Evolutionary conservation across 192 early-diverging fungal genomes (phyloP).

Genomic region (Kickxella alabastrina): DNA sequence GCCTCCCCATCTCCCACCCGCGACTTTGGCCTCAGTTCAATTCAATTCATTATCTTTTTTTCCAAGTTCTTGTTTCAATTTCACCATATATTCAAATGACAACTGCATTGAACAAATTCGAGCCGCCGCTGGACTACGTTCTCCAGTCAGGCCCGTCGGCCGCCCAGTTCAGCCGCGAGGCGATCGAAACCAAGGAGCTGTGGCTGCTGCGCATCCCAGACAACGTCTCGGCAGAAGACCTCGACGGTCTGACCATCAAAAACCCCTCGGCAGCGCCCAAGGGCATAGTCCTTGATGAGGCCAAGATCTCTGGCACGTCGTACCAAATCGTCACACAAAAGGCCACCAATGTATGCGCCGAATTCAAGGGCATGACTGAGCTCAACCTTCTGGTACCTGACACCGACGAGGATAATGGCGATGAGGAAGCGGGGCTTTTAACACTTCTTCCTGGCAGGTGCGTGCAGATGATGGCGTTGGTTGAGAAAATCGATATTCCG

Average conservation of each 20-base stretch:
- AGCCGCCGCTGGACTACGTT: slow-evolving; percentile 33
- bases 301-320: slow-evolving; percentile 3
- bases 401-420: slow-evolving; percentile 13
- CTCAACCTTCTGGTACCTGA: slow-evolving; percentile 45
- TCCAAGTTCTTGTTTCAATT: no score
- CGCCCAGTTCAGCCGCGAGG: slow-evolving; percentile 4
- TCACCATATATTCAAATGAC: no score
- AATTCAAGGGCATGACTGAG: slow-evolving; percentile 43
- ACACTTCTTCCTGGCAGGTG: slow-evolving; percentile 26
- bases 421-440: slow-evolving; percentile 6
- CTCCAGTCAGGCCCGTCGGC: slow-evolving; percentile 10
- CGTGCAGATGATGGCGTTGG: slow-evolving; percentile 23
- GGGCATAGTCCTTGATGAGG: slow-evolving; percentile 18
- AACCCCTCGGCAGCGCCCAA: slow-evolving; percentile 19
- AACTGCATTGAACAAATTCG: no score
- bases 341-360: slow-evolving; percentile 5
- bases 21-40: no score
- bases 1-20: no score
- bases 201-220: slow-evolving; percentile 48
- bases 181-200: slow-evolving; percentile 34
- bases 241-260: slow-evolving; percentile 41
- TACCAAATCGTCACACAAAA: slow-evolving; percentile 25
- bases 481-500: slow-evolving; percentile 36
- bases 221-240: slow-evolving; percentile 24
- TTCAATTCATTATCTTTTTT: no score